Percentiles rank a stretch among this genome's conserved stretches.
Conservation (phyloP, 148 eudicot genomes). For the Rhododendron williamsianum region DNA sequence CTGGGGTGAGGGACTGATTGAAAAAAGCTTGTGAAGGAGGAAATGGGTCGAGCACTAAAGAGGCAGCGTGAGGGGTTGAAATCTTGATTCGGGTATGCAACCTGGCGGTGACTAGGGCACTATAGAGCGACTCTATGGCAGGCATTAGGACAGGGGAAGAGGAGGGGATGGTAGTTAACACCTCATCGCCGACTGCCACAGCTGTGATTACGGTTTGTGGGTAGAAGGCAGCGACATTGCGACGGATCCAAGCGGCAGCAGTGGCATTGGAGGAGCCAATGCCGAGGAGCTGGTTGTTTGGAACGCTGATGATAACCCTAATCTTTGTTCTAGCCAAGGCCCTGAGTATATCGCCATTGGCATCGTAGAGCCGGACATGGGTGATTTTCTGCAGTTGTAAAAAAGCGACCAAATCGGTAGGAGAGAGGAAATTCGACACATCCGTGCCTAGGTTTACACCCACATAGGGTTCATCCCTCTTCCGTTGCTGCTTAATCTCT, state of each 20-base stretch:
- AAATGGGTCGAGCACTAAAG: constrained; percentile 70
- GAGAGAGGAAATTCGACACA: constrained; percentile 49
- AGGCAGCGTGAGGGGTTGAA: constrained; percentile 80
- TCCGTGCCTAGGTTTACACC: constrained; percentile 85
- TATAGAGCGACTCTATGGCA: constrained; percentile 68
- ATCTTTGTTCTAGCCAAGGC: constrained; percentile 73
- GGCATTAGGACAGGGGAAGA: constrained; percentile 68
- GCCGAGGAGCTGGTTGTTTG: constrained; percentile 78
- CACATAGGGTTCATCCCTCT: constrained; percentile 52
- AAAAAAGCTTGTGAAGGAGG: constrained; percentile 96
- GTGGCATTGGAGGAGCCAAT: constrained; percentile 81
- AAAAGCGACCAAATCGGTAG: constrained; percentile 56
- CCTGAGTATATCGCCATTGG: constrained; percentile 55
- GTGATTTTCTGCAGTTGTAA: constrained; percentile 66
- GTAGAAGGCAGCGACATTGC: constrained; percentile 60
- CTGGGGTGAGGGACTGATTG: constrained; percentile 51
- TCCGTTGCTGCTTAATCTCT: constrained; percentile 44
- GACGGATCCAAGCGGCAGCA: constrained; percentile 73
- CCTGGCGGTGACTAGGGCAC: constrained; percentile 70
- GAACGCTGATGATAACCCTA: constrained; percentile 68
- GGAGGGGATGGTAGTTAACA: constrained; percentile 61
- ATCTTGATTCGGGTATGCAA: constrained; percentile 53
- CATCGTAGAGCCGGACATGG: constrained; percentile 73
- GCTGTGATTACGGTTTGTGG: constrained; percentile 74
- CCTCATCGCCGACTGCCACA: constrained; percentile 86